phyloP scores from a whole-genome alignment of 192 early-diverging fungal species.

The Helicostylum pulchrum region DNA sequence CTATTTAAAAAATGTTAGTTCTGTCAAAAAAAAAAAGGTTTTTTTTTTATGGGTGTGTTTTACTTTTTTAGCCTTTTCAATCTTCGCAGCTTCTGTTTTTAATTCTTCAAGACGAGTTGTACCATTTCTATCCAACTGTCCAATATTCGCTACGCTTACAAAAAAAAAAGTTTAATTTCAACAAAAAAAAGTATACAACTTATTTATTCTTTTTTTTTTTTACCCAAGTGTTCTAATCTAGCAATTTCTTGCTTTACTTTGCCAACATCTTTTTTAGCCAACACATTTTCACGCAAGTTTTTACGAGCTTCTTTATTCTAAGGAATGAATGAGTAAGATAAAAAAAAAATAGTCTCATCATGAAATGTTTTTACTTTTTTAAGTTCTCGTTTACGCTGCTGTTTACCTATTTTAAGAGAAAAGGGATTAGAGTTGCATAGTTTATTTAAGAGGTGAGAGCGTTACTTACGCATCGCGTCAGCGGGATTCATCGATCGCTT shows the following conservation, averaged over 20 bases:
- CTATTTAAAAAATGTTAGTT: neutral
- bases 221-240: constrained; percentile 46
- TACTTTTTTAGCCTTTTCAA: constrained; percentile 57
- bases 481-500: constrained; percentile 36
- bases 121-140: constrained; percentile 48
- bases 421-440: neutral
- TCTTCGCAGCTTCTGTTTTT: constrained; percentile 50
- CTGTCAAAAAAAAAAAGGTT: too few species aligned
- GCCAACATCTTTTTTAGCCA: constrained; percentile 54
- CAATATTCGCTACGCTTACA: constrained; percentile 25
- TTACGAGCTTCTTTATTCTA: constrained; percentile 68
- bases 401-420: constrained; percentile 22
- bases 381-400: constrained; percentile 34
- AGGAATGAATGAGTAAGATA: neutral
- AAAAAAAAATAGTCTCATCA: neutral
- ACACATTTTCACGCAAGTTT: constrained; percentile 46
- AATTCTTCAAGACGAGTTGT: constrained; percentile 41
- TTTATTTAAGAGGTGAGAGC: neutral
- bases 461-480: constrained; percentile 28
- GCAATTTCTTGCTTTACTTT: constrained; percentile 52
- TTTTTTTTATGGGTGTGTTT: neutral
- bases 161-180: neutral
- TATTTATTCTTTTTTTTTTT: neutral
- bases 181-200: too few species aligned
- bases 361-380: constrained; percentile 22